Evolutionary conservation across 1,139 yeast species (phyloP).

Genomic region (Geotrichum phurueaensis): DNA sequence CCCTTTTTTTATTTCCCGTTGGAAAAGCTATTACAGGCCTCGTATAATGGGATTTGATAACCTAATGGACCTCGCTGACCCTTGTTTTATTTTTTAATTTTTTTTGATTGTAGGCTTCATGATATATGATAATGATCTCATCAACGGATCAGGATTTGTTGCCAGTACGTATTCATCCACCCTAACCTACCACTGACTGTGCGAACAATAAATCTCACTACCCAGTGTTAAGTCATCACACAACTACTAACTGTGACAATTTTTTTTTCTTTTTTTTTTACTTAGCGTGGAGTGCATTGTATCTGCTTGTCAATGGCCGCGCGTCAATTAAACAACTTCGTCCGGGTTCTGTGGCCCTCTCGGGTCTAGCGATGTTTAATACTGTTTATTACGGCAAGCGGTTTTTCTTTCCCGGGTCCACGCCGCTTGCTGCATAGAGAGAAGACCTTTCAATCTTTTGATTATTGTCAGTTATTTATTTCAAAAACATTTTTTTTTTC

Average conservation of each 20-base stretch:
- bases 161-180: constrained; percentile 34
- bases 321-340: constrained; percentile 46
- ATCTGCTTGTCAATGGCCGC: constrained; percentile 67
- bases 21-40: not conserved
- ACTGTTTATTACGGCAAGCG: constrained; percentile 63
- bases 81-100: not conserved
- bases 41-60: not conserved
- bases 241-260: not conserved
- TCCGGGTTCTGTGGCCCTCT: constrained; percentile 55
- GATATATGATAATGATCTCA: constrained; percentile 70
- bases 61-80: not conserved
- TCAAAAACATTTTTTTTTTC: too few species aligned
- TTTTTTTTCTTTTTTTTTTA: not conserved
- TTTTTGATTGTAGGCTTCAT: constrained; percentile 42
- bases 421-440: not conserved
- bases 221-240: too few species aligned
- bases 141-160: constrained; percentile 81
- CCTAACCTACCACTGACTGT: too few species aligned
- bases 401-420: constrained; percentile 35
- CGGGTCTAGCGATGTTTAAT: constrained; percentile 56
- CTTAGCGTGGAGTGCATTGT: constrained; percentile 75
- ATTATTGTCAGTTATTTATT: too few species aligned
- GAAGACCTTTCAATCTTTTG: not conserved
- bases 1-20: not conserved
- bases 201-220: too few species aligned